Percentiles rank a stretch among this genome's conserved stretches.
Conservation (phyloP, 2,329 filamentous ascomycete genomes). For the Ceratocystiopsis minuta region DNA sequence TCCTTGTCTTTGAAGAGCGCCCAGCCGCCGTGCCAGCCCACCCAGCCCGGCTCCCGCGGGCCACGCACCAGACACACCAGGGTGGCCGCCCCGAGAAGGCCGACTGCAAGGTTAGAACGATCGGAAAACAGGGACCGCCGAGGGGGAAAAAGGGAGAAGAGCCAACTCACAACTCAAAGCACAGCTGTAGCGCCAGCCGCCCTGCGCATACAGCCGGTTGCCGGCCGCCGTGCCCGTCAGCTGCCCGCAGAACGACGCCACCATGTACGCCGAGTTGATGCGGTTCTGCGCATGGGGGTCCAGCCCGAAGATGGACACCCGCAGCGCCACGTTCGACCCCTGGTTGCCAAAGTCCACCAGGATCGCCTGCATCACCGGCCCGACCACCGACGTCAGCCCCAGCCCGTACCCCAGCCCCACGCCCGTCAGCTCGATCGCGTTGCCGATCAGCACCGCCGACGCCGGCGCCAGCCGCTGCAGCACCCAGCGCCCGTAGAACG, state of each 20-base stretch:
- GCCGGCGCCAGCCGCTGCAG: conserved; percentile 54
- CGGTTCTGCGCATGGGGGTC: conserved; percentile 55
- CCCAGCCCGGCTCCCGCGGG: conserved; percentile 22
- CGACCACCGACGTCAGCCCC: conserved; percentile 46
- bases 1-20: conserved; percentile 12
- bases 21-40: conserved; percentile 27
- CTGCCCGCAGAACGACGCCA: conserved; percentile 57
- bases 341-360: conserved; percentile 55
- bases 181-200: conserved; percentile 32
- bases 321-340: conserved; percentile 55
- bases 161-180: conserved; percentile 19
- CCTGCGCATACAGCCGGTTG: conserved; percentile 31
- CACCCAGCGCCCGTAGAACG: conserved; percentile 50
- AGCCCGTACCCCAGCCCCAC: conserved; percentile 51
- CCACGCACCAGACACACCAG: conserved; percentile 19
- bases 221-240: conserved; percentile 48
- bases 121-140: not conserved
- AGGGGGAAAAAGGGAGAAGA: not conserved
- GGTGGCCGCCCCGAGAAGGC: conserved; percentile 19
- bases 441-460: conserved; percentile 46
- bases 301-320: conserved; percentile 50
- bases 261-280: conserved; percentile 71
- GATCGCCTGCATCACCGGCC: conserved; percentile 55
- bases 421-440: conserved; percentile 39
- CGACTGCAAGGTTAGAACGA: conserved; percentile 12